Conservation (phyloP, 345 rosid species). For the Eucalyptus microcorys region DNA sequence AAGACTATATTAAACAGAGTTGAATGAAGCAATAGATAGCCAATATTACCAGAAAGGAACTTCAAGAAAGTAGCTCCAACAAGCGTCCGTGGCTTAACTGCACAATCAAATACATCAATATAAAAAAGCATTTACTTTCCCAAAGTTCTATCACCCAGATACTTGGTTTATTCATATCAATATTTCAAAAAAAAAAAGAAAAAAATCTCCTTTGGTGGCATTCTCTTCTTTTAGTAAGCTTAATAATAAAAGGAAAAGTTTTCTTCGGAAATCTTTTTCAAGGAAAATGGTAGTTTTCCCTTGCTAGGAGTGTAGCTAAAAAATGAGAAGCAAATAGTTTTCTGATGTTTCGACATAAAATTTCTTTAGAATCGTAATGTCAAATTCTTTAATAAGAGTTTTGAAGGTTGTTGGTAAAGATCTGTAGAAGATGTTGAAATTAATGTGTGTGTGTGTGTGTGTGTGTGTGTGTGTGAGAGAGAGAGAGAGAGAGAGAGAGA, state of each 20-base stretch:
- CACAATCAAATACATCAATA: slow-evolving; percentile 3
- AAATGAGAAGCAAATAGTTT: background rate
- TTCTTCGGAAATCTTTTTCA: background rate
- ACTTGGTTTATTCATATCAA: background rate
- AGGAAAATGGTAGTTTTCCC: background rate
- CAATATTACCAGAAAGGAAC: slow-evolving; percentile 68
- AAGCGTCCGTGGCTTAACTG: slow-evolving; percentile 84
- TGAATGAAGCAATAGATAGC: background rate
- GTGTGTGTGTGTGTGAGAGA: accelerated
- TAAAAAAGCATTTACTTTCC: background rate
- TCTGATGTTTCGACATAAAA: background rate
- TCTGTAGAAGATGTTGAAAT: background rate
- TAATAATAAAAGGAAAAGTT: background rate
- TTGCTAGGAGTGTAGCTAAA: background rate
- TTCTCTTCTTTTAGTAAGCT: background rate
- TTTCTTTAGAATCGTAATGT: background rate
- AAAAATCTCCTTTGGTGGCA: background rate
- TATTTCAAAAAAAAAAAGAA: background rate
- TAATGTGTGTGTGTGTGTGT: background rate
- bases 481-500: background rate
- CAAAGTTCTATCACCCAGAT: background rate
- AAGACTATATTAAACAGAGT: background rate
- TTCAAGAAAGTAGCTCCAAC: slow-evolving; percentile 85
- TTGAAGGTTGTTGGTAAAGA: background rate
- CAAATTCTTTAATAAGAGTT: background rate